phyloP scores from a whole-genome alignment of 352 stramenopile species.

The Pythium grandisporangium region DNA sequence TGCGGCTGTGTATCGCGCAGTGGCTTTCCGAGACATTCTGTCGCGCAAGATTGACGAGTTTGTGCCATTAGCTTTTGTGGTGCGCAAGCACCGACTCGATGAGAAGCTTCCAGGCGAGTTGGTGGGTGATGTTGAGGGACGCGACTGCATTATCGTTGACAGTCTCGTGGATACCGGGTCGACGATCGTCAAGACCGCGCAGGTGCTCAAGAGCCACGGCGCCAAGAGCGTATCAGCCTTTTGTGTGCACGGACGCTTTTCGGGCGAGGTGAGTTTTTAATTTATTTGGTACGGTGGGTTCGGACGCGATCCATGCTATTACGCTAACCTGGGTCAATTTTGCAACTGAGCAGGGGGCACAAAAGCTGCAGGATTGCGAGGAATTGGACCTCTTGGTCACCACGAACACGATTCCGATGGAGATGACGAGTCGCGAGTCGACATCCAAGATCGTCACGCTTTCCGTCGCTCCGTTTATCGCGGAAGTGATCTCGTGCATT shows the following conservation, averaged over 20 bases:
- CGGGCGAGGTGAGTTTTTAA: constrained; percentile 38
- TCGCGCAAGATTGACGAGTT: constrained; percentile 68
- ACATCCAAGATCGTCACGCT: constrained; percentile 77
- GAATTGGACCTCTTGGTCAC: constrained; percentile 80
- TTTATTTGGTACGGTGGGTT: background rate
- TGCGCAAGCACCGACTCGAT: constrained; percentile 77
- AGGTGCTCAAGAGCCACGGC: constrained; percentile 70
- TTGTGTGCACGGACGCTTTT: constrained; percentile 80
- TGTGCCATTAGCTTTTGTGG: constrained; percentile 73
- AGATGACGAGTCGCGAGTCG: constrained; percentile 17
- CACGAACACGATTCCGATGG: constrained; percentile 75
- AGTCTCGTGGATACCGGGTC: constrained; percentile 81
- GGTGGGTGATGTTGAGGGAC: constrained; percentile 67
- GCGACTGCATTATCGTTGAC: constrained; percentile 84
- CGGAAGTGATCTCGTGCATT: constrained; percentile 85
- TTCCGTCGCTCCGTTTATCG: constrained; percentile 80
- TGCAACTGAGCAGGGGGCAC: constrained; percentile 24
- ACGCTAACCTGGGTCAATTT: background rate
- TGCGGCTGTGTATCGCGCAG: constrained; percentile 64
- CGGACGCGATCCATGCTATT: background rate
- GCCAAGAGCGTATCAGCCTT: constrained; percentile 76
- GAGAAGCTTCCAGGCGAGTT: constrained; percentile 59
- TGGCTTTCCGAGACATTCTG: constrained; percentile 76
- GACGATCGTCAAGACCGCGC: constrained; percentile 74
- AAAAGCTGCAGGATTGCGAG: constrained; percentile 51